Percentiles rank a stretch among this genome's conserved stretches.
phyloP scores from a whole-genome alignment of 2,329 filamentous ascomycete genomes.

The Aotearoamyces nothofagi region DNA sequence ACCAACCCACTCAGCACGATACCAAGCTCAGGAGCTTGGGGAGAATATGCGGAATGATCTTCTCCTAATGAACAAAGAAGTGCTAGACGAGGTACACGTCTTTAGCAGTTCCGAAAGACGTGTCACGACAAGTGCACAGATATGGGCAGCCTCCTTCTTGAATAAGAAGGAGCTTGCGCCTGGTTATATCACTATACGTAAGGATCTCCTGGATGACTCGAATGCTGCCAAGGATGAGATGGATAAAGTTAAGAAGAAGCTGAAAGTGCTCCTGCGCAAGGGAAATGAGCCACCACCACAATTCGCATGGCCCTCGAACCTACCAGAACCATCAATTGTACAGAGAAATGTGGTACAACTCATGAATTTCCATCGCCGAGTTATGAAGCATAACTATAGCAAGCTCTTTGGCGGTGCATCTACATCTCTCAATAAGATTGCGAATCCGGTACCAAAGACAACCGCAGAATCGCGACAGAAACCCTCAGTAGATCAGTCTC shows the following conservation, averaged over 20 bases:
- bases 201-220: slow-evolving; percentile 90
- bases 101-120: slow-evolving; percentile 93
- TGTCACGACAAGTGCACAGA: slow-evolving; percentile 91
- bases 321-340: slow-evolving; percentile 87
- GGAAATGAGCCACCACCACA: slow-evolving; percentile 89
- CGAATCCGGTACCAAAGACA: slow-evolving; percentile 30
- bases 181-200: slow-evolving; percentile 80
- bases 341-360: slow-evolving; percentile 83
- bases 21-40: slow-evolving; percentile 89
- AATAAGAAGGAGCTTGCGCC: slow-evolving; percentile 72
- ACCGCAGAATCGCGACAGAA: slow-evolving; percentile 26
- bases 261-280: slow-evolving; percentile 81
- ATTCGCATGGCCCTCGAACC: slow-evolving; percentile 95
- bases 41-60: slow-evolving; percentile 94
- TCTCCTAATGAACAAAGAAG: slow-evolving; percentile 80
- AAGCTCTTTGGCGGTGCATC: slow-evolving; percentile 58
- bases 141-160: slow-evolving; percentile 83
- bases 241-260: slow-evolving; percentile 99
- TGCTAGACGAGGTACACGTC: slow-evolving; percentile 82
- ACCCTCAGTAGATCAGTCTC: slow-evolving; percentile 26
- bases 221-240: slow-evolving; percentile 98
- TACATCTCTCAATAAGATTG: slow-evolving; percentile 43
- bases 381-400: slow-evolving; percentile 89
- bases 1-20: slow-evolving; percentile 90
- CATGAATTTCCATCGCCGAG: slow-evolving; percentile 92